These are phyloP conservation scores for Aspergillus mulundensis DNA, from an alignment of 495 filamentous ascomycete species.

Conservation along the genomic window DNA sequence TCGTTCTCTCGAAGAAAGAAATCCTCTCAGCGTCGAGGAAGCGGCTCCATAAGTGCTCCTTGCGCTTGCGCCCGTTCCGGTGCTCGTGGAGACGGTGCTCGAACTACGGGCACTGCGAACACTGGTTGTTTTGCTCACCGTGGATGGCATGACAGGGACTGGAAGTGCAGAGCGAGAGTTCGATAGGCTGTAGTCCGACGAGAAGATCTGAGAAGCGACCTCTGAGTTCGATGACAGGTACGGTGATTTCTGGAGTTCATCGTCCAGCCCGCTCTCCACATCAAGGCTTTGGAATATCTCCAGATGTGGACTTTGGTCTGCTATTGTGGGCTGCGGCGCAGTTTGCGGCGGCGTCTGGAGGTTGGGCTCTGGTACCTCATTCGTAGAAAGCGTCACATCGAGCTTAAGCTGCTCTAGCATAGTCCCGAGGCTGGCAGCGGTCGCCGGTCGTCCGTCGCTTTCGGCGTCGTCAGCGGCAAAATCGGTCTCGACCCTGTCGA, in stretches of 20 bases:
- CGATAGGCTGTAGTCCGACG: slow-evolving; percentile 25
- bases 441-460: slow-evolving; percentile 37
- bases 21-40: slow-evolving; percentile 38
- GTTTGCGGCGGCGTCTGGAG: slow-evolving; percentile 9
- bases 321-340: neutral
- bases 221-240: slow-evolving; percentile 16
- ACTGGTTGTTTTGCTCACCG: slow-evolving; percentile 32
- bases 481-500: slow-evolving; percentile 18
- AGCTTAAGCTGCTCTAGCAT: slow-evolving; percentile 41
- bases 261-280: slow-evolving; percentile 10
- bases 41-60: slow-evolving; percentile 40
- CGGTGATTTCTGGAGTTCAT: slow-evolving; percentile 21
- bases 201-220: slow-evolving; percentile 18
- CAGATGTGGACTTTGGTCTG: slow-evolving; percentile 10
- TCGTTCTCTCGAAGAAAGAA: slow-evolving; percentile 35
- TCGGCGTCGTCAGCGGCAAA: slow-evolving; percentile 25
- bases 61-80: slow-evolving; percentile 28
- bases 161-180: slow-evolving; percentile 30
- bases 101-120: slow-evolving; percentile 42
- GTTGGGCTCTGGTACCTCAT: slow-evolving; percentile 26
- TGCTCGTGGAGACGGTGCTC: slow-evolving; percentile 38
- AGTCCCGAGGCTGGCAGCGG: slow-evolving; percentile 36
- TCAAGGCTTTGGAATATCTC: slow-evolving; percentile 23
- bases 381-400: slow-evolving; percentile 35
- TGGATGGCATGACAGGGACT: slow-evolving; percentile 31